These are phyloP conservation scores for Trypanosoma caninum DNA, from an alignment of 208 protist species.

Conservation along the genomic window DNA sequence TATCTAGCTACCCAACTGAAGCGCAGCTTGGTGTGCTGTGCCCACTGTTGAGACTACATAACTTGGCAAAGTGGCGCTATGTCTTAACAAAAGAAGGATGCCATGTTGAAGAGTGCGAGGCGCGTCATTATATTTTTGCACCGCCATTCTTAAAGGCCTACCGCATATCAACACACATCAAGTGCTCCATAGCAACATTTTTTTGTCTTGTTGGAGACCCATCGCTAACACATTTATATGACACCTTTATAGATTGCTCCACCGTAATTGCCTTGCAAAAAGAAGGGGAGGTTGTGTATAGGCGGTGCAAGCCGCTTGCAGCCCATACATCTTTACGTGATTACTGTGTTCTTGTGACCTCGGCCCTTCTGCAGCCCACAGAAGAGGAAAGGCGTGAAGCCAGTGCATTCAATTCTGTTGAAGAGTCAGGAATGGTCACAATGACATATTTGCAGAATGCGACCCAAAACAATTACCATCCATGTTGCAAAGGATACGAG, in stretches of 20 bases:
- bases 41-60: conserved; percentile 12
- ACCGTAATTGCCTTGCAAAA: neutral
- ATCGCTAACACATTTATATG: conserved; percentile 14
- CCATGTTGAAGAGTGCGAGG: conserved; percentile 22
- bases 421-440: no score
- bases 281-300: conserved; percentile 11
- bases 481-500: conserved; percentile 15
- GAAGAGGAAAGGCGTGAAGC: no score
- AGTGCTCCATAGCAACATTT: conserved; percentile 20
- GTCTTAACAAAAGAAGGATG: conserved; percentile 9
- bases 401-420: no score
- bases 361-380: conserved; percentile 7
- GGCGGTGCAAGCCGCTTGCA: neutral
- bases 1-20: neutral
- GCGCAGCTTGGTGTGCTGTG: neutral
- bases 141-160: conserved; percentile 18
- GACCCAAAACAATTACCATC: conserved; percentile 4
- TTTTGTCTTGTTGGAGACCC: conserved; percentile 20
- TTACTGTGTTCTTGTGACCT: conserved; percentile 6
- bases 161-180: conserved; percentile 21
- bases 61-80: neutral
- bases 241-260: conserved; percentile 4
- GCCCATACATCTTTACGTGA: conserved; percentile 4
- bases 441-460: conserved; percentile 18
- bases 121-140: neutral